Conservation (phyloP, 73 alveolate genomes). For the Paramecium octaurelia region DNA sequence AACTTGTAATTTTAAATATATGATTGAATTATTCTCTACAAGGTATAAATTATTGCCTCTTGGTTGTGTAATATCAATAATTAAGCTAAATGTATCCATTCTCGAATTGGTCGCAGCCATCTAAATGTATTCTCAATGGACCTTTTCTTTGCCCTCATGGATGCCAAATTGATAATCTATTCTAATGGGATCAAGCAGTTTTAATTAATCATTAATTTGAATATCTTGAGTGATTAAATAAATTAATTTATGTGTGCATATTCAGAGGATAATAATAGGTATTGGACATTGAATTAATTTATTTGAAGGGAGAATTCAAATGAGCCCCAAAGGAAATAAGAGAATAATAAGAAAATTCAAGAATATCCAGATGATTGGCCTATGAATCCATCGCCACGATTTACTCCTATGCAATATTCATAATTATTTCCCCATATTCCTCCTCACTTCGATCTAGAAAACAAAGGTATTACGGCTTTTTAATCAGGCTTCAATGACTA, state of each 20-base stretch:
- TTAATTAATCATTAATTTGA: neutral
- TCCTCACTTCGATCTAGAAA: neutral
- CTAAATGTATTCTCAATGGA: neutral
- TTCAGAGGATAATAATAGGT: neutral
- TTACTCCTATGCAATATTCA: constrained; percentile 2
- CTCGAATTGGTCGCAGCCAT: neutral
- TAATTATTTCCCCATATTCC: neutral
- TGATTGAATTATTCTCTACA: neutral
- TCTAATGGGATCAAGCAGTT: neutral
- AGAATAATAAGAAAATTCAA: neutral
- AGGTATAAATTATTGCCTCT: neutral
- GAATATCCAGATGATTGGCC: neutral
- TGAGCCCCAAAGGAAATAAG: neutral
- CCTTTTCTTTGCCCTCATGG: neutral
- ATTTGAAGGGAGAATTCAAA: constrained; percentile 29
- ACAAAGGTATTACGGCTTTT: neutral
- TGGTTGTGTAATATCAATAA: neutral
- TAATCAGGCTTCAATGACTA: neutral
- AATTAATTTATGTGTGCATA: neutral
- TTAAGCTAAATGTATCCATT: too few relatives aligned
- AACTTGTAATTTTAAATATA: neutral
- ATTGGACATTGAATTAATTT: neutral
- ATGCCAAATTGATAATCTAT: neutral
- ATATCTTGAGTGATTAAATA: neutral
- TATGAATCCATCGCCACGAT: constrained; percentile 26